Conservation (phyloP, 1,284 basidiomycete genomes). For the Cystobasidium pallidum region DNA sequence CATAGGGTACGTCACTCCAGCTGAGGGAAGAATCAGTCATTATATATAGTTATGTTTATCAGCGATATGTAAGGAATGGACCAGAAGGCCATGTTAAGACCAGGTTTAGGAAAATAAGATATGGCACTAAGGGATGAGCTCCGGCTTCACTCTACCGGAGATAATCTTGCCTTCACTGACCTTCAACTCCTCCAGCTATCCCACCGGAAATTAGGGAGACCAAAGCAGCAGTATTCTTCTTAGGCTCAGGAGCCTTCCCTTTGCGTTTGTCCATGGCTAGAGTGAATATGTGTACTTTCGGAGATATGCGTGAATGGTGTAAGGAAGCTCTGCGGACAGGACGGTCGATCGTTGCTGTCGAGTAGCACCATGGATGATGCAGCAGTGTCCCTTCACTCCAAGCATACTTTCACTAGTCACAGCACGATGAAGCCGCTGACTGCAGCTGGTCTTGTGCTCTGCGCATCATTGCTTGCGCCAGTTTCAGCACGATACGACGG, state of each 20-base stretch:
- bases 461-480: conserved; percentile 1
- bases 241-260: conserved; percentile 12
- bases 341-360: background rate
- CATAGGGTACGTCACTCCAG: conserved; percentile 40
- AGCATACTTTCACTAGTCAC: background rate
- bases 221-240: conserved; percentile 20
- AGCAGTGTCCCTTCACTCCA: background rate
- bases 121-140: conserved; percentile 8
- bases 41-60: background rate
- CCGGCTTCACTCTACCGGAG: background rate
- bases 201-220: conserved; percentile 41
- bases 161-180: background rate
- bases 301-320: conserved; percentile 2
- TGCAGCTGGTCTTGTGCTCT: background rate
- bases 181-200: conserved; percentile 44
- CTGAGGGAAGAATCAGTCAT: background rate
- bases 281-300: background rate
- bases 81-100: too few relatives aligned
- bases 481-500: background rate
- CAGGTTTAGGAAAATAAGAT: background rate
- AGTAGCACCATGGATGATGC: background rate
- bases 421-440: conserved; percentile 11
- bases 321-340: background rate
- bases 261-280: conserved; percentile 24
- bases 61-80: too few relatives aligned